These are phyloP conservation scores for Isatis tinctoria DNA, from an alignment of 345 rosid species.

Conservation along the genomic window DNA sequence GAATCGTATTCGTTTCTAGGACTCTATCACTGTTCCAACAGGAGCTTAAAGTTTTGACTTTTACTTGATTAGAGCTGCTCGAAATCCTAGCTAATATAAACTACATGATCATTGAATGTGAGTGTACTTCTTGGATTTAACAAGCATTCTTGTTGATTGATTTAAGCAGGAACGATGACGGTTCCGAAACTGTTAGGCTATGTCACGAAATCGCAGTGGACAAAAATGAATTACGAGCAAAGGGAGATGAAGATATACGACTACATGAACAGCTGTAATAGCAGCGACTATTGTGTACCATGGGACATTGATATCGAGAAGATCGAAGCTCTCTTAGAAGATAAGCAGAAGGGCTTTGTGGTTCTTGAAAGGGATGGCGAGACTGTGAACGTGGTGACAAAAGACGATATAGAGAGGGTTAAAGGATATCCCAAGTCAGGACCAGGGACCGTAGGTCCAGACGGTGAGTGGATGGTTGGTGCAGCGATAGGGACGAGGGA, in stretches of 20 bases:
- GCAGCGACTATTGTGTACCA: slow-evolving; percentile 38
- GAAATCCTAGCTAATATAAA: background rate
- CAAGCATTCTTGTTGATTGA: background rate
- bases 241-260: slow-evolving; percentile 55
- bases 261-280: slow-evolving; percentile 49
- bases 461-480: slow-evolving; percentile 92
- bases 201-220: slow-evolving; percentile 57
- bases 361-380: slow-evolving; percentile 56
- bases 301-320: slow-evolving; percentile 53
- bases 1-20: slow-evolving; percentile 23
- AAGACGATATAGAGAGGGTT: slow-evolving; percentile 71
- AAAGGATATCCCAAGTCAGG: slow-evolving; percentile 69
- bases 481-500: slow-evolving; percentile 85
- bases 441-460: slow-evolving; percentile 57
- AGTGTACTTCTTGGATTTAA: background rate
- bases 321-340: slow-evolving; percentile 46
- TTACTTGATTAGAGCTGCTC: background rate
- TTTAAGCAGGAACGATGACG: slow-evolving; percentile 39
- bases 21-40: background rate
- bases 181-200: slow-evolving; percentile 56
- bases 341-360: slow-evolving; percentile 46
- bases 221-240: slow-evolving; percentile 31
- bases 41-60: background rate
- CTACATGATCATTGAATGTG: background rate
- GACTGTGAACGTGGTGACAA: slow-evolving; percentile 57